Percentiles rank a stretch among this genome's conserved stretches.
phyloP scores from a whole-genome alignment of 192 early-diverging fungal species.

The Chytriomyces sp. region DNA sequence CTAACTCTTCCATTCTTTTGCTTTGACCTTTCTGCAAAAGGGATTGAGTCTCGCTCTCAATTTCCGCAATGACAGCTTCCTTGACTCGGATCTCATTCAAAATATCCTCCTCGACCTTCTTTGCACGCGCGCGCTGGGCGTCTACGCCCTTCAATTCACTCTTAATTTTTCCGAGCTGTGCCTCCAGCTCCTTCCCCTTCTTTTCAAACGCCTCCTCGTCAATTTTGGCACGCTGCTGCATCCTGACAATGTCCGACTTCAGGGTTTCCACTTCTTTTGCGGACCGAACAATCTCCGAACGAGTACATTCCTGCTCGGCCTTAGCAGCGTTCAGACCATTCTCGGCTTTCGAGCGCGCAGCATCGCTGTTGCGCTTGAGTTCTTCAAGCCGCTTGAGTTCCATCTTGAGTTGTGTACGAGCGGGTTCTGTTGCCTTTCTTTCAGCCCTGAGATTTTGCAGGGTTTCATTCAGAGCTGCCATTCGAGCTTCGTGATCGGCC shows the following conservation, averaged over 20 bases:
- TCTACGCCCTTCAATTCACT: constrained; percentile 17
- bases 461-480: neutral
- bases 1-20: constrained; percentile 12
- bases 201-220: constrained; percentile 26
- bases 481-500: constrained; percentile 7
- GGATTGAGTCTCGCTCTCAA: constrained; percentile 6
- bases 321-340: constrained; percentile 8
- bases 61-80: constrained; percentile 29
- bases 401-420: neutral
- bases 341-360: constrained; percentile 6
- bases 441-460: constrained; percentile 19
- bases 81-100: constrained; percentile 28
- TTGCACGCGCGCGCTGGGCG: constrained; percentile 16
- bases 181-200: constrained; percentile 25
- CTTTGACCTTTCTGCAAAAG: neutral
- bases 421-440: constrained; percentile 9
- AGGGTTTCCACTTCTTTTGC: constrained; percentile 21
- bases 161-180: constrained; percentile 19
- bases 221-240: neutral
- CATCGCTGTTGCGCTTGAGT: constrained; percentile 13
- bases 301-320: constrained; percentile 9
- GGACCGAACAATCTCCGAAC: neutral
- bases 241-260: constrained; percentile 1
- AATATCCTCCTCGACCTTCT: constrained; percentile 15
- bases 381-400: constrained; percentile 24